A percentile compares a stretch with the other conserved stretches of the same genome.
phyloP scores from a whole-genome alignment of 345 rosid genomes.

The Melastoma malabathricum region DNA sequence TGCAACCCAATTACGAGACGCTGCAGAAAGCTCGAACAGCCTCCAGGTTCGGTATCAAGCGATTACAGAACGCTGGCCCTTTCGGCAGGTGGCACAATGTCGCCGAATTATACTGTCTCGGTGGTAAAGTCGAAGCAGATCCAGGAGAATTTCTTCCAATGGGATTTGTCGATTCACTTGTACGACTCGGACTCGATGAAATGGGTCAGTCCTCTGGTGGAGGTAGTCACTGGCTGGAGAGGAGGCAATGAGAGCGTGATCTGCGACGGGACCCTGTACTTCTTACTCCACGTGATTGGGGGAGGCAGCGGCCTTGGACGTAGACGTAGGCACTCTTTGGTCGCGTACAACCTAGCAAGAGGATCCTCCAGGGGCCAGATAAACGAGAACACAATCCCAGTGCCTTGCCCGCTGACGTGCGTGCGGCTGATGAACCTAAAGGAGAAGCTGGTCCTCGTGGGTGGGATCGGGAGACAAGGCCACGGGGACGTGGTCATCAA shows the following conservation, averaged over 20 bases:
- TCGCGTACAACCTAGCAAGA: conserved; percentile 28
- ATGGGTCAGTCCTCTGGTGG: conserved; percentile 43
- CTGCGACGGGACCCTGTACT: conserved; percentile 47
- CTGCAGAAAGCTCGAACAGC: conserved; percentile 34
- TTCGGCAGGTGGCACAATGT: conserved; percentile 22
- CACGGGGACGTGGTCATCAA: conserved; percentile 52
- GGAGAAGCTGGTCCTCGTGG: conserved; percentile 73
- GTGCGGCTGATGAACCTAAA: conserved; percentile 74
- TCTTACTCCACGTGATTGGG: conserved; percentile 48
- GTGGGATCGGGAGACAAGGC: conserved; percentile 65
- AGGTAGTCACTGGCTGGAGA: conserved; percentile 69
- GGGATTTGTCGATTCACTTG: conserved; percentile 49
- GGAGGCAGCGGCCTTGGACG: conserved; percentile 14
- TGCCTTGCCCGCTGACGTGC: conserved; percentile 60
- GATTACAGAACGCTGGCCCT: conserved; percentile 60
- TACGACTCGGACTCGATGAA: conserved; percentile 49
- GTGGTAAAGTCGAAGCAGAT: conserved; percentile 66
- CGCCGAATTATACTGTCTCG: conserved; percentile 38
- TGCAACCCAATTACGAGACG: conserved; percentile 58
- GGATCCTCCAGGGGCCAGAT: conserved; percentile 21
- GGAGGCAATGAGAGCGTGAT: conserved; percentile 70
- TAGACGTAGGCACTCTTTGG: conserved; percentile 54
- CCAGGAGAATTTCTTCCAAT: conserved; percentile 42
- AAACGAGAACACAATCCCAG: conserved; percentile 28
- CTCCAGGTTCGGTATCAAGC: conserved; percentile 35